A percentile compares a stretch with the other conserved stretches of the same genome.
Evolutionary conservation across 208 protist genomes (phyloP).

Genomic region (Trypanosoma grayi): DNA sequence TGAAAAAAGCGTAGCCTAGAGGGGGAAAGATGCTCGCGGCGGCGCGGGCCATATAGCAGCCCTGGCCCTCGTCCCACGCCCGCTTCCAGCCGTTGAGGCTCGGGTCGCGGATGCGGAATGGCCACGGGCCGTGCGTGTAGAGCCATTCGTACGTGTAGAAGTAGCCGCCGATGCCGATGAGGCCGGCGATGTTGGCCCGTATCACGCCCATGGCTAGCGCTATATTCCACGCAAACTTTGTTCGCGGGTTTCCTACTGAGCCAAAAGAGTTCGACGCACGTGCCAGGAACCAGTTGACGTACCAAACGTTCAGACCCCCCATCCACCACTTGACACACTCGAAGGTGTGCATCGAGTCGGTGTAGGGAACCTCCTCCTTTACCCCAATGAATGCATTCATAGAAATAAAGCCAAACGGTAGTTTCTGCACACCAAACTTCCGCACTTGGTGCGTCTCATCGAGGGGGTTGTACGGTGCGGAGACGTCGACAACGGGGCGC

Average conservation of each 20-base stretch:
- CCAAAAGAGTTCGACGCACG: constrained; percentile 37
- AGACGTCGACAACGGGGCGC: constrained; percentile 69
- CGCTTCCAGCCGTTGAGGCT: constrained; percentile 66
- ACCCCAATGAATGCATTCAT: constrained; percentile 68
- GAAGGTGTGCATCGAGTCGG: constrained; percentile 67
- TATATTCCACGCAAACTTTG: constrained; percentile 58
- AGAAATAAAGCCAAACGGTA: constrained; percentile 54
- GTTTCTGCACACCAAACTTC: constrained; percentile 62
- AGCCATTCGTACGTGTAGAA: constrained; percentile 89
- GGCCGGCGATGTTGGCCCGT: constrained; percentile 62
- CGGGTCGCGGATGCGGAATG: constrained; percentile 72
- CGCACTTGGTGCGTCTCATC: constrained; percentile 81
- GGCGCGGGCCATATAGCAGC: constrained; percentile 54
- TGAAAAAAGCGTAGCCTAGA: constrained; percentile 79
- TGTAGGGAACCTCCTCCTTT: constrained; percentile 81
- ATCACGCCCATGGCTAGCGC: constrained; percentile 48
- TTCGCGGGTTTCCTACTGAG: constrained; percentile 56
- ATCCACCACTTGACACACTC: constrained; percentile 73
- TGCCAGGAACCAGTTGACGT: constrained; percentile 55
- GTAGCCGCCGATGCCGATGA: constrained; percentile 73
- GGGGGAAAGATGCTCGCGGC: constrained; percentile 65
- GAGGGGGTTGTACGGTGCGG: constrained; percentile 66
- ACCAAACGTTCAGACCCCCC: constrained; percentile 56
- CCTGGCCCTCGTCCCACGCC: constrained; percentile 77
- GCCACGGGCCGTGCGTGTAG: constrained; percentile 75